Conservation (phyloP, 2,329 filamentous ascomycete species). For the Phaeosphaeriaceae sp. region DNA sequence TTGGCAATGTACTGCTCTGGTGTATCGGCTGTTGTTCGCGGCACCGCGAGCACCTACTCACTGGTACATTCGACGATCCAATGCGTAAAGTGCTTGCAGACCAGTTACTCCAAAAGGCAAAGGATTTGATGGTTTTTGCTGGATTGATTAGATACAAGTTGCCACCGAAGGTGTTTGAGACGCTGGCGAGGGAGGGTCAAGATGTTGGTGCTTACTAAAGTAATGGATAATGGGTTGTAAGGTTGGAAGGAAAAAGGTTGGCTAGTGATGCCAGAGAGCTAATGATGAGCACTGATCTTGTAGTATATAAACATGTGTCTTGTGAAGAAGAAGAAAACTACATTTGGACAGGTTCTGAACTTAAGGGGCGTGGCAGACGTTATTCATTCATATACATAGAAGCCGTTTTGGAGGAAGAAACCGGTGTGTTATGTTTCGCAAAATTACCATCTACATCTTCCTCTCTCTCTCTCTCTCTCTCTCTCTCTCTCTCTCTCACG, state of each 20-base stretch:
- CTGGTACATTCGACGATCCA: slow-evolving; percentile 74
- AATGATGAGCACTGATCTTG: background rate
- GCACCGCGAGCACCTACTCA: slow-evolving; percentile 70
- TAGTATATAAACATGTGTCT: background rate
- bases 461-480: no score
- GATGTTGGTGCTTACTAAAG: slow-evolving; percentile 39
- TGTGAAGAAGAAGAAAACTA: background rate
- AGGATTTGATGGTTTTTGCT: slow-evolving; percentile 92
- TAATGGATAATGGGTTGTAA: background rate
- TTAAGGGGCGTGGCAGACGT: no score
- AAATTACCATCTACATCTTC: no score
- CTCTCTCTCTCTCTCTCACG: no score
- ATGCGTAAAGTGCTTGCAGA: slow-evolving; percentile 63
- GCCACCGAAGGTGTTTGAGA: slow-evolving; percentile 86
- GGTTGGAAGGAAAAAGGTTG: background rate
- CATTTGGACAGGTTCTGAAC: background rate
- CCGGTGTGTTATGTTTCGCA: no score
- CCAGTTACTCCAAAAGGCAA: slow-evolving; percentile 77
- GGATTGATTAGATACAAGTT: slow-evolving; percentile 91
- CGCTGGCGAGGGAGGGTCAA: slow-evolving; percentile 75
- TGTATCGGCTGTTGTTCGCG: slow-evolving; percentile 84
- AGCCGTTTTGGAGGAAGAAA: no score
- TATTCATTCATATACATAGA: no score
- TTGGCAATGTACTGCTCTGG: slow-evolving; percentile 93
- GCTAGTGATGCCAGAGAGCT: background rate